Percentiles rank a stretch among this genome's conserved stretches.
These are phyloP conservation scores for Ascodesmis nigricans DNA, from an alignment of 495 filamentous ascomycete species.

Conservation along the genomic window DNA sequence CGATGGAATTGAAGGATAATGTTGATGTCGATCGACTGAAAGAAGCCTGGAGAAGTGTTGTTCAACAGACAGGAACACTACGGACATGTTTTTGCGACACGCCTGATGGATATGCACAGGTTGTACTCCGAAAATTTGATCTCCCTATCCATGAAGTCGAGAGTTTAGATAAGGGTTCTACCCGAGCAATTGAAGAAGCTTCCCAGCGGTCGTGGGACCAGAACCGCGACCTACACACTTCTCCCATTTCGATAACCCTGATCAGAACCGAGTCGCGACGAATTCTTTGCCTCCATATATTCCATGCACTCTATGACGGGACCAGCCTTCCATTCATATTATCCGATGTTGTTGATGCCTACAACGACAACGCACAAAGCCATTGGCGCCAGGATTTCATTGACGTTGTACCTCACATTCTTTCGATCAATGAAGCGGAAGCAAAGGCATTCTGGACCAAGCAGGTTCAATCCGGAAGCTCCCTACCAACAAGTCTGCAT, in stretches of 20 bases:
- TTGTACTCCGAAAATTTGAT: conserved; percentile 28
- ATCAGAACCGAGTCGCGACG: conserved; percentile 18
- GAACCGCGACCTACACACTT: conserved; percentile 21
- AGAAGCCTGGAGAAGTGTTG: conserved; percentile 30
- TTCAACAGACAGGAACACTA: conserved; percentile 33
- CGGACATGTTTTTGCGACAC: conserved; percentile 44
- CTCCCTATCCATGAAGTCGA: conserved; percentile 29
- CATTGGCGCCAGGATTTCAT: conserved; percentile 19
- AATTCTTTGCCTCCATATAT: conserved; percentile 40
- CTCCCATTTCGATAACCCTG: conserved; percentile 23
- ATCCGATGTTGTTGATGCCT: conserved; percentile 28
- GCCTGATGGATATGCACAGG: conserved; percentile 49
- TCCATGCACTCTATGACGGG: conserved; percentile 79
- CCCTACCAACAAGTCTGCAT: neutral
- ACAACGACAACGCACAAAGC: conserved; percentile 13
- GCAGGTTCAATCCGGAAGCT: conserved; percentile 25
- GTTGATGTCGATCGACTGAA: conserved; percentile 27
- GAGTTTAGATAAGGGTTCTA: neutral
- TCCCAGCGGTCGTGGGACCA: conserved; percentile 24
- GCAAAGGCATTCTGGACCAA: conserved; percentile 46
- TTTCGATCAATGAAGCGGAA: conserved; percentile 27
- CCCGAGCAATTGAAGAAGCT: conserved; percentile 8
- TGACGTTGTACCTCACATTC: conserved; percentile 26
- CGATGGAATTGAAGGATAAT: conserved; percentile 27
- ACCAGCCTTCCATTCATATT: conserved; percentile 51